phyloP scores from a whole-genome alignment of 2,329 filamentous ascomycete genomes.

The Aspergillus neotritici region DNA sequence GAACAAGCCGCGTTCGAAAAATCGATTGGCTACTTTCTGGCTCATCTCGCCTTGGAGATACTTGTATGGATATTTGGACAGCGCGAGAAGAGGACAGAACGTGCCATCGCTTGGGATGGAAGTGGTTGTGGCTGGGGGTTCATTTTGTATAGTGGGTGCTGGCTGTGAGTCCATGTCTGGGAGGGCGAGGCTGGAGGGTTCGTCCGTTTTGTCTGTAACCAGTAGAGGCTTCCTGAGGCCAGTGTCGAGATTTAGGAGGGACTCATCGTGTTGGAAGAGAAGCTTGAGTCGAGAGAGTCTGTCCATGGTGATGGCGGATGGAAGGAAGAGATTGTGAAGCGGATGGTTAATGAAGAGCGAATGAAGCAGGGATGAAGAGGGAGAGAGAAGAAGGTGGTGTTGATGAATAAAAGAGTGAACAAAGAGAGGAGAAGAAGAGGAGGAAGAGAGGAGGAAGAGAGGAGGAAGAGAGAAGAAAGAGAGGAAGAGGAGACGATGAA shows the following conservation, averaged over 20 bases:
- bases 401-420: neutral
- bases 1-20: conserved; percentile 41
- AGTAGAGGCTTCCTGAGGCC: conserved; percentile 4
- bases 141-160: neutral
- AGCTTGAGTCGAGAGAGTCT: conserved; percentile 21
- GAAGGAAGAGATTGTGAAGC: neutral
- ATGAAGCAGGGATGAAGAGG: neutral
- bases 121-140: neutral
- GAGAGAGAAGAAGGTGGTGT: neutral
- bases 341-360: neutral
- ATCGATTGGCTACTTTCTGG: conserved; percentile 31
- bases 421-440: neutral
- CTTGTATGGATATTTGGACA: conserved; percentile 41
- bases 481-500: neutral
- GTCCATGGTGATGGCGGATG: conserved; percentile 18
- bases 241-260: conserved; percentile 20
- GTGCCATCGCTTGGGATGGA: conserved; percentile 11
- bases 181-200: too few species aligned
- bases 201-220: neutral
- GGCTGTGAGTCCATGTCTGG: too few species aligned
- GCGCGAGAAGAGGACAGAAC: conserved; percentile 38
- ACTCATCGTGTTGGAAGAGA: conserved; percentile 24
- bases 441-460: neutral
- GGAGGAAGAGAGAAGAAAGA: neutral
- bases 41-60: conserved; percentile 30